These are phyloP conservation scores for Daldinia childiae DNA, from an alignment of 495 filamentous ascomycete genomes.

Conservation along the genomic window DNA sequence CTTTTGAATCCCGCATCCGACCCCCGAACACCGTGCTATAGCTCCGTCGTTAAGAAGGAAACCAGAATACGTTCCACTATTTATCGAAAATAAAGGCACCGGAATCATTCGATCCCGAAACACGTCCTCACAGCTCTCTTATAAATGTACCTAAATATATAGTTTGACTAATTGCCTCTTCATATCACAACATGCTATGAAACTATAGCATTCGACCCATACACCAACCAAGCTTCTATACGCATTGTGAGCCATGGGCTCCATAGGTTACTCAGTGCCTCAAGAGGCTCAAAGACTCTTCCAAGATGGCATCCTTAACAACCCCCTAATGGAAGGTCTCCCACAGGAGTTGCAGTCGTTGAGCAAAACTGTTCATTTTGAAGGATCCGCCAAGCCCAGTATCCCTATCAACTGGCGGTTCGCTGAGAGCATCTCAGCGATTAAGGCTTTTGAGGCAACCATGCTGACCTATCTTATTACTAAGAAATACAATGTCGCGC, in stretches of 20 bases:
- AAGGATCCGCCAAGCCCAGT: not conserved
- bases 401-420: not conserved
- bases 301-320: constrained; percentile 40
- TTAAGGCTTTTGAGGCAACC: not conserved
- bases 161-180: not conserved
- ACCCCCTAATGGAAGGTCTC: constrained; percentile 33
- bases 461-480: not conserved
- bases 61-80: not conserved
- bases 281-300: constrained; percentile 34
- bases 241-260: not conserved
- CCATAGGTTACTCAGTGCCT: constrained; percentile 40
- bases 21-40: not conserved
- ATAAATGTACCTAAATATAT: not conserved
- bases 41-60: not conserved
- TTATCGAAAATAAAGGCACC: not conserved
- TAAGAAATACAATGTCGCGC: not conserved
- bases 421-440: not conserved
- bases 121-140: not conserved
- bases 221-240: too few species aligned
- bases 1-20: not conserved
- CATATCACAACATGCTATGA: not conserved
- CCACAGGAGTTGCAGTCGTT: constrained; percentile 12
- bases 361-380: not conserved
- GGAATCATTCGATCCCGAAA: not conserved
- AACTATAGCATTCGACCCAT: too few species aligned